Percentiles rank a stretch among this genome's conserved stretches.
phyloP scores from a whole-genome alignment of 768 basidiomycete genomes.

The Russula lepida region DNA sequence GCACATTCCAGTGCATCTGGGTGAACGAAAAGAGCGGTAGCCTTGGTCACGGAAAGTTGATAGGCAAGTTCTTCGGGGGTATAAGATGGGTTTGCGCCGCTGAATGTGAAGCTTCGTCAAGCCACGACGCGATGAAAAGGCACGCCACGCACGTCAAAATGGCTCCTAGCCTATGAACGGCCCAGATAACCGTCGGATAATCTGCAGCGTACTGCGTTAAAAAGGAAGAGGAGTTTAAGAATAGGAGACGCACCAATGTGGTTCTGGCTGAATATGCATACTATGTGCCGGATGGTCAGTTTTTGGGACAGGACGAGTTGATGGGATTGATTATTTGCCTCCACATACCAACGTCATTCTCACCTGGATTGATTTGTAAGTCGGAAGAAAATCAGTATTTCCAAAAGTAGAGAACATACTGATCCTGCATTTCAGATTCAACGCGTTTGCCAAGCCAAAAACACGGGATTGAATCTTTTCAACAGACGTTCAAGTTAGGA shows the following conservation, averaged over 20 bases:
- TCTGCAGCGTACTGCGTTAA: not conserved
- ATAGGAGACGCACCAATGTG: slow-evolving; percentile 24
- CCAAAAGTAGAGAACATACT: slow-evolving; percentile 23
- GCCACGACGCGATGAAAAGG: not conserved
- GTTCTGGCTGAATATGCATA: slow-evolving; percentile 23
- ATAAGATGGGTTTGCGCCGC: slow-evolving; percentile 56
- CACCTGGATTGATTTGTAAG: slow-evolving; percentile 23
- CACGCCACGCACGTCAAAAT: slow-evolving; percentile 21
- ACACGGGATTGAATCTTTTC: slow-evolving; percentile 33
- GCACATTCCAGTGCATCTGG: slow-evolving; percentile 26
- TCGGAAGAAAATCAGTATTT: not conserved
- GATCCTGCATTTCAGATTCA: slow-evolving; percentile 29
- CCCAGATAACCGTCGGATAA: slow-evolving; percentile 22
- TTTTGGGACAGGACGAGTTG: not conserved
- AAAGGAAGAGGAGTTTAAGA: not conserved
- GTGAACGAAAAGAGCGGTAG: slow-evolving; percentile 27
- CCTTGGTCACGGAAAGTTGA: slow-evolving; percentile 34
- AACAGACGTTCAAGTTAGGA: not conserved
- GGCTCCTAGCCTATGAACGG: slow-evolving; percentile 23
- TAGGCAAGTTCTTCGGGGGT: slow-evolving; percentile 49
- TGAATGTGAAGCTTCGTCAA: slow-evolving; percentile 20
- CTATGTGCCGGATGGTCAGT: slow-evolving; percentile 10
- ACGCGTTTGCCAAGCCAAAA: slow-evolving; percentile 33
- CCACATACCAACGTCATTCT: slow-evolving; percentile 34
- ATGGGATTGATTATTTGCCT: not conserved